A percentile compares a stretch with the other conserved stretches of the same genome.
Conservation (phyloP, 176 grass and related monocot species). For the Musa itinerans region DNA sequence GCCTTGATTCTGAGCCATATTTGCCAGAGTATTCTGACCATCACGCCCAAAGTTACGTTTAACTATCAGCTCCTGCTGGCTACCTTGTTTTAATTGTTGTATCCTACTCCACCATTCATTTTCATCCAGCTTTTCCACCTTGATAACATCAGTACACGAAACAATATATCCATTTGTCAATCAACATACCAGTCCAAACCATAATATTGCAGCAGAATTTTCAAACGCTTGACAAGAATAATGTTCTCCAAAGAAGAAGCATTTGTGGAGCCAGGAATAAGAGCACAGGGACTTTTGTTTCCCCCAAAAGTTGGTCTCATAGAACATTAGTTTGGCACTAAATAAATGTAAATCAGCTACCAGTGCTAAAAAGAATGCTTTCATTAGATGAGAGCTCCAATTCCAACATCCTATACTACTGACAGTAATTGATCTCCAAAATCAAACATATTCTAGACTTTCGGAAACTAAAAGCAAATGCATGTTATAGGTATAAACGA, state of each 20-base stretch:
- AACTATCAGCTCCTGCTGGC: conserved; percentile 71
- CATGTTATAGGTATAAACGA: too few relatives aligned
- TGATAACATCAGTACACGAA: neutral
- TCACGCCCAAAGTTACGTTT: conserved; percentile 84
- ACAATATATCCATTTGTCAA: neutral
- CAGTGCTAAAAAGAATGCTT: too few relatives aligned
- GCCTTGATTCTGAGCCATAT: conserved; percentile 72
- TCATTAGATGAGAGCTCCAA: too few relatives aligned
- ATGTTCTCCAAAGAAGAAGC: neutral
- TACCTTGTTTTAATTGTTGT: conserved; percentile 64
- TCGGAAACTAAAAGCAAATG: too few relatives aligned
- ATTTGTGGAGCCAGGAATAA: neutral
- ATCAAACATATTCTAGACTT: too few relatives aligned
- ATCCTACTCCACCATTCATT: conserved; percentile 82
- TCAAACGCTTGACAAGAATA: neutral
- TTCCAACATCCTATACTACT: too few relatives aligned
- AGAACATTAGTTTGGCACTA: neutral
- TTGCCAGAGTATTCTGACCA: conserved; percentile 64
- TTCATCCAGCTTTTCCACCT: conserved; percentile 91
- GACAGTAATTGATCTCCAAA: too few relatives aligned
- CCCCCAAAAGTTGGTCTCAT: neutral
- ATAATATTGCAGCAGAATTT: neutral
- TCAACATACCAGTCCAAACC: neutral
- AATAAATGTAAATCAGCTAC: neutral
- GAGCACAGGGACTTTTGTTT: neutral